phyloP scores from a whole-genome alignment of 768 basidiomycete species.

The Pisolithus marmoratus region DNA sequence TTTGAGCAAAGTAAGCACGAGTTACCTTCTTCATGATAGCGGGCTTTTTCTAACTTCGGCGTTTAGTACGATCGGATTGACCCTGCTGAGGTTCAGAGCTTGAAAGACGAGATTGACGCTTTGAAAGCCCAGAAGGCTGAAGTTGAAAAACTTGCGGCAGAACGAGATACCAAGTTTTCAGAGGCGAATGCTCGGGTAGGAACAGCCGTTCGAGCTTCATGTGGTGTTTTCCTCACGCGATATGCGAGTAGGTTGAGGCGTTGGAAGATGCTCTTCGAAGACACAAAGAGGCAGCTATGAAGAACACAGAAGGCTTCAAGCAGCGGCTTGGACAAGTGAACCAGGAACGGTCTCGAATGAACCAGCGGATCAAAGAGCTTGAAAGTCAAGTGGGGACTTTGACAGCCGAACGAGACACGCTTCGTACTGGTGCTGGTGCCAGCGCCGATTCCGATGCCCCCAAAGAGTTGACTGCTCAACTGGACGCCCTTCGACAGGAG shows the following conservation, averaged over 20 bases:
- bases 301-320: constrained; percentile 10
- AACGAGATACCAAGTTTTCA: constrained; percentile 27
- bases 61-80: constrained; percentile 81
- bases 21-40: neutral
- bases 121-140: constrained; percentile 42
- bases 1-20: constrained; percentile 61
- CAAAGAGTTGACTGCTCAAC: constrained; percentile 28
- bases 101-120: constrained; percentile 65
- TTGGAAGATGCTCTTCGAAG: constrained; percentile 40
- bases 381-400: constrained; percentile 25
- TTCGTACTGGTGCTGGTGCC: constrained; percentile 12
- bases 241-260: constrained; percentile 30
- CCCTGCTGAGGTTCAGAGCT: constrained; percentile 73
- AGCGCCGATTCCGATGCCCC: constrained; percentile 13
- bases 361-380: constrained; percentile 20
- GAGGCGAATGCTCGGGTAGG: constrained; percentile 29
- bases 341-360: constrained; percentile 24
- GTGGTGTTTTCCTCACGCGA: neutral
- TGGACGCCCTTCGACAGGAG: constrained; percentile 33
- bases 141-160: constrained; percentile 22
- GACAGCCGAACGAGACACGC: constrained; percentile 23
- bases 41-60: neutral
- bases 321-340: constrained; percentile 20
- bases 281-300: constrained; percentile 23
- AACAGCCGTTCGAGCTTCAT: neutral